A percentile compares a stretch with the other conserved stretches of the same genome.
Conservation (phyloP, 176 grass and related monocot species). For the Triticum turgidum region DNA sequence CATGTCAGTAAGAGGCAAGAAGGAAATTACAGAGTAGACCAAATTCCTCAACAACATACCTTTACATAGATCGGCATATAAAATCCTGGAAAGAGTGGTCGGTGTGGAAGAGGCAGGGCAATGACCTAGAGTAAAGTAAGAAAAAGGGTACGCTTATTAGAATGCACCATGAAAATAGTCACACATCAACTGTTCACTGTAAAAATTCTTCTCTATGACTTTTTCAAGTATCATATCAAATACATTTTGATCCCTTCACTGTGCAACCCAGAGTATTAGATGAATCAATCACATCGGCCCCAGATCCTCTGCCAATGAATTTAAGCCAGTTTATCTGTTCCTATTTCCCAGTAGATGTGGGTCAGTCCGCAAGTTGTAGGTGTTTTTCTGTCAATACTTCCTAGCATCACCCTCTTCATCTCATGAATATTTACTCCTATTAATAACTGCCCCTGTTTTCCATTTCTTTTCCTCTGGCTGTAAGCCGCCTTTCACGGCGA, state of each 20-base stretch:
- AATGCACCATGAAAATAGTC: background rate
- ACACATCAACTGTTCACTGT: background rate
- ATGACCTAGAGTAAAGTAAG: conserved; percentile 58
- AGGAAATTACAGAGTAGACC: background rate
- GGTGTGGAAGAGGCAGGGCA: conserved; percentile 89
- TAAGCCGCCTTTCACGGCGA: background rate
- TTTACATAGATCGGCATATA: conserved; percentile 96
- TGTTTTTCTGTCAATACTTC: background rate
- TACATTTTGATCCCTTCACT: background rate
- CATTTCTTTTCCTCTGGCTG: background rate
- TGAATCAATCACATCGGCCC: background rate
- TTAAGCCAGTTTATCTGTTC: background rate
- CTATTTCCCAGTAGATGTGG: background rate
- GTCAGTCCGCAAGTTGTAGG: background rate
- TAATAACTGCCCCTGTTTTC: background rate
- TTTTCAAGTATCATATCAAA: conserved; percentile 13
- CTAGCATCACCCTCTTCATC: background rate
- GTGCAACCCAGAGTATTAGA: background rate
- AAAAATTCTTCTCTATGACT: background rate
- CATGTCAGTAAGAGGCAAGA: background rate
- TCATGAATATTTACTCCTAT: background rate
- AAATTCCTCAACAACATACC: conserved; percentile 41
- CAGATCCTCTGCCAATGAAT: background rate
- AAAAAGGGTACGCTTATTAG: conserved; percentile 22
- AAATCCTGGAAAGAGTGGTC: conserved; percentile 97